phyloP scores from a whole-genome alignment of 805 yeast genomes.

The Candida stauntonica region DNA sequence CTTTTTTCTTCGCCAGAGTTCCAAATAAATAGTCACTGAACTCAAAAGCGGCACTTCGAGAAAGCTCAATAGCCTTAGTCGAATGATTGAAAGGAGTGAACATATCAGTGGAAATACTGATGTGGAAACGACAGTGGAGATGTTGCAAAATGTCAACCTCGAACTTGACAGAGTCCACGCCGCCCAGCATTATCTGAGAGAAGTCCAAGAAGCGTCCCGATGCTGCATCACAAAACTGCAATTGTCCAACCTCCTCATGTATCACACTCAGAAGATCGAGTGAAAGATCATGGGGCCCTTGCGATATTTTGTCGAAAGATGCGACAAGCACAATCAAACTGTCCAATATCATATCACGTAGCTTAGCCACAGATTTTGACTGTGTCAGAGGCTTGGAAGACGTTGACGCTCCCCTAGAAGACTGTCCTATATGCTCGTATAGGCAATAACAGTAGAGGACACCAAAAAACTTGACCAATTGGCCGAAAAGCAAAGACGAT shows the following conservation, averaged over 20 bases:
- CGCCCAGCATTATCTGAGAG: conserved; percentile 49
- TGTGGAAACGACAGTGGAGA: conserved; percentile 73
- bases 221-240: conserved; percentile 64
- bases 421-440: conserved; percentile 10
- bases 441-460: conserved; percentile 43
- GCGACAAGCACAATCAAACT: conserved; percentile 35
- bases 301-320: conserved; percentile 27
- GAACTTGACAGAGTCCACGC: conserved; percentile 39
- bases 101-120: conserved; percentile 52
- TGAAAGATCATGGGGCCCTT: conserved; percentile 24
- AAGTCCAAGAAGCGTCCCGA: conserved; percentile 58
- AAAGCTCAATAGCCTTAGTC: conserved; percentile 38
- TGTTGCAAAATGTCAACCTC: conserved; percentile 75
- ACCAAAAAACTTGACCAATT: conserved; percentile 33
- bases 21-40: conserved; percentile 49
- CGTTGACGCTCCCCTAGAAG: conserved; percentile 26
- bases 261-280: conserved; percentile 48
- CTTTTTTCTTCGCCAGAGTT: conserved; percentile 49
- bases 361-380: conserved; percentile 9
- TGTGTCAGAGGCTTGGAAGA: conserved; percentile 27
- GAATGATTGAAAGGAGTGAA: conserved; percentile 67
- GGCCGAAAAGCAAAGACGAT: conserved; percentile 14
- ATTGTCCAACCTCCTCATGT: conserved; percentile 70
- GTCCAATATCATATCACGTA: conserved; percentile 40
- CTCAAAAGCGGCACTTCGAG: conserved; percentile 34